Base-by-base conservation (phyloP, 2,329 filamentous ascomycete species). In the Sphaerulina populicola region DNA sequence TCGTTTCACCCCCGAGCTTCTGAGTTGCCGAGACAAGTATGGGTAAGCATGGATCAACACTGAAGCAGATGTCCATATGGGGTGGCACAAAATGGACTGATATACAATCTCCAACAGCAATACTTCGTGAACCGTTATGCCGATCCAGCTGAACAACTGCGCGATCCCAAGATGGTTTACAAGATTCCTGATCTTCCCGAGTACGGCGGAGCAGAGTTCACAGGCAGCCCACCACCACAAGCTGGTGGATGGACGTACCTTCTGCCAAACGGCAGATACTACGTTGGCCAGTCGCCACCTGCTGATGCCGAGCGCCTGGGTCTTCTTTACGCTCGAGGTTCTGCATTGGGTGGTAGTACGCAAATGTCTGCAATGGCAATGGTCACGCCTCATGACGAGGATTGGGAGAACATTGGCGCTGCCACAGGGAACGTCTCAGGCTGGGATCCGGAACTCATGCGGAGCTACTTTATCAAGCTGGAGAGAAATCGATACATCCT, bases 351-450 rank as follows among this genome's bases (percentile, higher is more conserved):
- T 39, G 78, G 78, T 4, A 81, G 78, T 64, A 72, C 76, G 4
- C 74, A 76, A 9, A 81, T 85, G 66, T 80, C 81, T 31, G 80
- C 78, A 4, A 66, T 81, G 41, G 76, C 83, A 44, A 72, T 75
- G 23, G 69, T 81, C 27, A 76, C 79, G 51, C 79, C 81, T 0
- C 51, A 78, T 50, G 71, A 76, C 38, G 75, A 72, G 21, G 81
- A 84, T 63, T 84, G 77, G 67, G 70, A 80, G 42, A 66, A 75
- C 56, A 77, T 84, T 50, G 75, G 74, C 1, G 64, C 65, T 9
- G 60, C 81, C 15, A 84, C 81, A 1, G 80, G 80, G 2, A 80
- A 85, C 56, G 55, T 62, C 1, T 78, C 77, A 0, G 18, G 37
- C 1, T 84, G 81, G 80, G 66, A 69, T 0, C 67, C 78, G 0